Base-by-base conservation (phyloP, 108 stramenopile genomes). In the Mayamaea pseudoterrestris region DNA sequence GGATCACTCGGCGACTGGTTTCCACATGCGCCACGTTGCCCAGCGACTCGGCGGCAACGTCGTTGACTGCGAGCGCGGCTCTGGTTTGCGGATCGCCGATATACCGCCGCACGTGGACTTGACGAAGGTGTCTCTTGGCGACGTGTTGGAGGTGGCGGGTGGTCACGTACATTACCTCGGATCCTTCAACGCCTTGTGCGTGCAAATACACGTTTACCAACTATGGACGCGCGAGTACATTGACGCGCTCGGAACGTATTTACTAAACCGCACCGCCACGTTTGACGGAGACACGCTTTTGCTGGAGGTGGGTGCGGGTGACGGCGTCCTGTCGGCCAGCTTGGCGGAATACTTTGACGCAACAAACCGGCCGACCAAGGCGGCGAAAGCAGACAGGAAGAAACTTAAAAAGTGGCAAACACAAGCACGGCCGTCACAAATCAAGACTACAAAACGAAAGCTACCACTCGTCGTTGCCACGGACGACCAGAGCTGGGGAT, bases 271-370 rank as follows among this genome's bases (percentile, higher is more conserved):
- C 27, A 13, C 21, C 4, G 18, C 47, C 3, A n/a, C 31, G 16
- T 25, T 28, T 40, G 51, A 44, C 13, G 34, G 42, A 14, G 43
- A 58, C 30, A 81, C 78, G 0, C 44, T 73, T 0, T 48, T 90
- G 42, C 44, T 90, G 21, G 89, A 90, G 53, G 69, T 86, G 0
- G 89, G 89, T 37, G 83, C 89, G 0, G 89, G 89, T 30, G 83
- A 90, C 63, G 89, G 89, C 0, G 35, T 80, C 12, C 50, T 90
- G 34, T 35, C 73, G 16, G 70, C 77, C 35, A 78, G 64, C 49
- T 47, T 90, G 18, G 60, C 64, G 2, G 64, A 75, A 25, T 66
- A 70, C 30, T 46, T 69, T 52, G 44, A 76, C 53, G 29, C n/a
- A 34, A 16, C 12, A 14, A 9, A 8, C 2, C 35, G 20, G 8